phyloP scores from a whole-genome alignment of 2,329 filamentous ascomycete species.

The Cladorrhinum sp. region DNA sequence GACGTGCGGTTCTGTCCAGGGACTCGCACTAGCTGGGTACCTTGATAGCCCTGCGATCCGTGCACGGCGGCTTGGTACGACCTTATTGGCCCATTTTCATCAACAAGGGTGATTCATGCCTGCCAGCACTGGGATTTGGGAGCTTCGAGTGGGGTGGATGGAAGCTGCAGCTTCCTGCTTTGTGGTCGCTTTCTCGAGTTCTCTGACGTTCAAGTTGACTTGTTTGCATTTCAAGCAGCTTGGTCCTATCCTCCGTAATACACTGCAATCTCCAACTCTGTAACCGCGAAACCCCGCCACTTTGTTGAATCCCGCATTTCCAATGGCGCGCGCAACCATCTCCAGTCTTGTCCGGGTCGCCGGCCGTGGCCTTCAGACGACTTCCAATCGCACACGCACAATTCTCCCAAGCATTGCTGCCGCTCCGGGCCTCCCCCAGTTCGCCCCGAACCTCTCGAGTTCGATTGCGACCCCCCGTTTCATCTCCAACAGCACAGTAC shows the following conservation, averaged over 20 bases:
- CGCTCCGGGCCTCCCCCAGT: not conserved
- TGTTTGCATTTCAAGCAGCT: not conserved
- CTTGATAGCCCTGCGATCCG: constrained; percentile 3
- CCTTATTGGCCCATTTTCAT: not conserved
- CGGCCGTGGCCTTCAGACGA: constrained; percentile 33
- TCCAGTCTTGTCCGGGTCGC: constrained; percentile 39
- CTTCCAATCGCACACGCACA: constrained; percentile 21
- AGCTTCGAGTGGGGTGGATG: not conserved
- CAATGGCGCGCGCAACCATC: constrained; percentile 35
- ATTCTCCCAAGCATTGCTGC: constrained; percentile 21
- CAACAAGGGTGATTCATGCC: not conserved
- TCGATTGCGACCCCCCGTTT: constrained; percentile 6
- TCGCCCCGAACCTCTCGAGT: constrained; percentile 9
- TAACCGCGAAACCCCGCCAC: not conserved
- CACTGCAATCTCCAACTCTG: not conserved
- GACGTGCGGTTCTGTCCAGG: not conserved
- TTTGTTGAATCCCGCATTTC: constrained; percentile 7
- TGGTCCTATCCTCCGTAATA: not conserved
- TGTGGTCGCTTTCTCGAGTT: not conserved
- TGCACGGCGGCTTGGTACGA: not conserved
- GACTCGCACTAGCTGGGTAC: not conserved
- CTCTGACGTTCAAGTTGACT: not conserved
- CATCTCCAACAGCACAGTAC: constrained; percentile 34
- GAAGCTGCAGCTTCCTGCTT: not conserved
- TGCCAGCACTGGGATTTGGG: not conserved